Conservation (phyloP, 2,329 filamentous ascomycete species). For the Cordyceps militaris region DNA sequence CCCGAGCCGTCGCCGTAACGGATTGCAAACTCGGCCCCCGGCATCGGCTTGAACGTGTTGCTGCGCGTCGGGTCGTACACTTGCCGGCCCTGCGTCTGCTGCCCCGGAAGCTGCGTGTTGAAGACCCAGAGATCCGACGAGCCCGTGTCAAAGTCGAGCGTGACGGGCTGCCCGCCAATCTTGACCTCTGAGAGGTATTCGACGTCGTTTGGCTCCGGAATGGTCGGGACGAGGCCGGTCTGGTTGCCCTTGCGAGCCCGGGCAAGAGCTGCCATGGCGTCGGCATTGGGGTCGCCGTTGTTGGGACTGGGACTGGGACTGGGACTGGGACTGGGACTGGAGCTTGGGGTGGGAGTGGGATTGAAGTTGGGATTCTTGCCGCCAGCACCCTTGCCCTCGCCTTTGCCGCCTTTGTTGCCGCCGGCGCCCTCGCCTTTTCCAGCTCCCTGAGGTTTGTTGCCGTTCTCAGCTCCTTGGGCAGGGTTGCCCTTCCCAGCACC, state of each 20-base stretch:
- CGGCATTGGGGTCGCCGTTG: slow-evolving; percentile 1
- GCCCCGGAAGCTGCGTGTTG: slow-evolving; percentile 48
- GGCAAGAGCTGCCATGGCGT: background rate
- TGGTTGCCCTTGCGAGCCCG: slow-evolving; percentile 1
- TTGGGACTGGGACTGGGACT: background rate
- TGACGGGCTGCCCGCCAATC: slow-evolving; percentile 62
- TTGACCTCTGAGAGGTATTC: slow-evolving; percentile 62
- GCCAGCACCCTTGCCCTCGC: slow-evolving; percentile 3
- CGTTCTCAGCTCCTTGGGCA: background rate
- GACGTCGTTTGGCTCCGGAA: slow-evolving; percentile 54
- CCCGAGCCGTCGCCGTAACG: slow-evolving; percentile 62
- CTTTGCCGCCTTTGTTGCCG: slow-evolving; percentile 5
- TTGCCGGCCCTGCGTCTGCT: slow-evolving; percentile 40
- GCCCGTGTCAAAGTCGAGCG: slow-evolving; percentile 69
- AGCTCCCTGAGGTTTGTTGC: background rate
- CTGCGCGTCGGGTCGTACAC: slow-evolving; percentile 33
- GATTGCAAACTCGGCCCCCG: slow-evolving; percentile 52
- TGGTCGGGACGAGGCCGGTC: slow-evolving; percentile 52
- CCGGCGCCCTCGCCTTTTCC: background rate
- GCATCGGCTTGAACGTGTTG: slow-evolving; percentile 24
- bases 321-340: background rate
- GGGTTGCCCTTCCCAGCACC: background rate
- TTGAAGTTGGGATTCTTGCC: background rate
- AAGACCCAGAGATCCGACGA: slow-evolving; percentile 72
- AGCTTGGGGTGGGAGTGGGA: too few relatives aligned